Percentiles rank a stretch among this genome's conserved stretches.
phyloP scores from a whole-genome alignment of 768 basidiomycete genomes.

The Amanita rimosa region DNA sequence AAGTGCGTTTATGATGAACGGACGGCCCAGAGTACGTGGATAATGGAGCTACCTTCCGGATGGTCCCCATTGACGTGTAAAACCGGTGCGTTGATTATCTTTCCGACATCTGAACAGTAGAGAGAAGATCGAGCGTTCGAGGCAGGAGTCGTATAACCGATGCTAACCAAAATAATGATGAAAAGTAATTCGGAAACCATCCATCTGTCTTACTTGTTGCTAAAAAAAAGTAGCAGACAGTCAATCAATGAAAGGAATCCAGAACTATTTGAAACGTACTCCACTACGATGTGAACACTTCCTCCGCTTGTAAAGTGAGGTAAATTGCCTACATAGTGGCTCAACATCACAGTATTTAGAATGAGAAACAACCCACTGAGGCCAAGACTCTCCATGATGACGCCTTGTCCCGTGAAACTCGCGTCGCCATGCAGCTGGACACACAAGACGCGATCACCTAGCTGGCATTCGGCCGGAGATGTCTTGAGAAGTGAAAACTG shows the following conservation, averaged over 20 bases:
- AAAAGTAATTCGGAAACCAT: constrained; percentile 1
- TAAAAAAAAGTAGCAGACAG: constrained; percentile 13
- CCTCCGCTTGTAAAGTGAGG: constrained; percentile 91
- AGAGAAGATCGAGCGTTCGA: constrained; percentile 73
- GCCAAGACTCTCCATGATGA: constrained; percentile 82
- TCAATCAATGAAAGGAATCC: not conserved
- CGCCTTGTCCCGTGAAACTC: constrained; percentile 83
- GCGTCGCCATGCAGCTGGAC: constrained; percentile 90
- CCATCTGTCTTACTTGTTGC: constrained; percentile 40
- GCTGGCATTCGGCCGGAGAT: constrained; percentile 38
- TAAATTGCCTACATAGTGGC: constrained; percentile 46
- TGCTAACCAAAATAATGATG: constrained; percentile 29
- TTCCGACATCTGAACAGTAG: constrained; percentile 83
- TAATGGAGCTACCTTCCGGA: constrained; percentile 52
- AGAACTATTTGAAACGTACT: constrained; percentile 36
- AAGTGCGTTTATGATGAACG: not conserved
- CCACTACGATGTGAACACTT: constrained; percentile 83
- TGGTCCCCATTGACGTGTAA: constrained; percentile 88
- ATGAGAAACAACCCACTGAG: constrained; percentile 41
- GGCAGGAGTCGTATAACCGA: constrained; percentile 88
- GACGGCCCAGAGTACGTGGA: not conserved
- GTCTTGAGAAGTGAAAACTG: constrained; percentile 73
- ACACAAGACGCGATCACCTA: constrained; percentile 72
- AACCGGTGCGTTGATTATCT: constrained; percentile 85
- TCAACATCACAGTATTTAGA: not conserved